Percentiles rank a stretch among this genome's conserved stretches.
Evolutionary conservation across 208 protist genomes (phyloP).

Genomic region (Phytomonas sp.): DNA sequence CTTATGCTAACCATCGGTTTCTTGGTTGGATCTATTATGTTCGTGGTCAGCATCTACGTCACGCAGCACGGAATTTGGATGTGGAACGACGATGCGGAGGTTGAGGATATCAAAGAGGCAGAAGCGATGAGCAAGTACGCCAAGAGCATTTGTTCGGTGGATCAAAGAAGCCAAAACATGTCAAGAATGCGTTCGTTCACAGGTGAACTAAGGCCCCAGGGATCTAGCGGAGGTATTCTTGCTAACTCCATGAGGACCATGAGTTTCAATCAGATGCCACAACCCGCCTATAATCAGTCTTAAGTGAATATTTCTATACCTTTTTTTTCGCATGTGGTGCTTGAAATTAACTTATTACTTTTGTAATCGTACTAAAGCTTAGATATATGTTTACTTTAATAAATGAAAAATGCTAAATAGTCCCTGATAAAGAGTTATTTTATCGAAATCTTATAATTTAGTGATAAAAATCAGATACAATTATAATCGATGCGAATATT

Average conservation of each 20-base stretch:
- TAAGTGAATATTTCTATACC: neutral
- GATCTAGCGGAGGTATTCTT: neutral
- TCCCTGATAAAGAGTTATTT: neutral
- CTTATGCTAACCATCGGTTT: slow-evolving; percentile 60
- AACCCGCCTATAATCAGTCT: neutral
- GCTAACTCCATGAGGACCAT: neutral
- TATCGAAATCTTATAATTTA: neutral
- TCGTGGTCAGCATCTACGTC: slow-evolving; percentile 56
- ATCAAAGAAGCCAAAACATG: neutral
- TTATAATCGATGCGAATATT: neutral
- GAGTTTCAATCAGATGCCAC: neutral
- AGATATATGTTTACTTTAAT: neutral
- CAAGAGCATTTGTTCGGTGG: neutral
- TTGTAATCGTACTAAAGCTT: neutral
- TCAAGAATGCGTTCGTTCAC: neutral
- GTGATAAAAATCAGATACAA: neutral
- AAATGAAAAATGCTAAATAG: neutral
- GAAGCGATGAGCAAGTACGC: neutral
- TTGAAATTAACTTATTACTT: neutral
- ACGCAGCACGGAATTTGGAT: slow-evolving; percentile 56
- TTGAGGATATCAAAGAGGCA: slow-evolving; percentile 2
- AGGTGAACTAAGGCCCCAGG: slow-evolving; percentile 12
- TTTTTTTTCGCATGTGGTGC: neutral
- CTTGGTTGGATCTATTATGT: slow-evolving; percentile 72
- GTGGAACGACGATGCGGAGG: slow-evolving; percentile 18